phyloP scores from a whole-genome alignment of 169 alveolate species.

The Eimeria brunetti region DNA sequence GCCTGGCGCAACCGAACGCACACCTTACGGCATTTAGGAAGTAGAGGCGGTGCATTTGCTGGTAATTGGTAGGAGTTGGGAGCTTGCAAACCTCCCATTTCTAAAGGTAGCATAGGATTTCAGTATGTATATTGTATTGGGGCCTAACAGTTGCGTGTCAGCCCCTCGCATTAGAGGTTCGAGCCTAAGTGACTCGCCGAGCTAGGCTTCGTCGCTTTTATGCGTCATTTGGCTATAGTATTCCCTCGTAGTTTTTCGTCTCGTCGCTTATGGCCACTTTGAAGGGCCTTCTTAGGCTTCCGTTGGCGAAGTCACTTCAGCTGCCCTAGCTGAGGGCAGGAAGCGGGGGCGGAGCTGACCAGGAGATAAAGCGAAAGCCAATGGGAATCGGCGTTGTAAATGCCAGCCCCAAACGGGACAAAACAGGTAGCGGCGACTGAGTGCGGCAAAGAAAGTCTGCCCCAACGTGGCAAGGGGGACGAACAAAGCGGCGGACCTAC shows the following conservation, averaged over 20 bases:
- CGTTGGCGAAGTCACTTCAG: neutral
- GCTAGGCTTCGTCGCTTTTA: neutral
- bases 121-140: neutral
- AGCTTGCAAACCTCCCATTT: neutral
- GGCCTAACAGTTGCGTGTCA: neutral
- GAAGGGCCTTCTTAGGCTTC: neutral
- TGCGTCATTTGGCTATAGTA: neutral
- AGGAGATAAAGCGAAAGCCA: no score
- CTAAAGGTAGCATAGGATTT: neutral
- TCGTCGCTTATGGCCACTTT: neutral
- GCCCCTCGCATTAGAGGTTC: neutral
- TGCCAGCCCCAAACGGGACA: no score
- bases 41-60: neutral
- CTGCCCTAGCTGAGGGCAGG: no score
- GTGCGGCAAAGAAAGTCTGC: no score
- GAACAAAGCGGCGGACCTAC: no score
- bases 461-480: no score
- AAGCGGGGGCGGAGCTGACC: no score
- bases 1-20: neutral
- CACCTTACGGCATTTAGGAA: neutral
- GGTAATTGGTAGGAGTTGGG: neutral
- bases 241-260: neutral
- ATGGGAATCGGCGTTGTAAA: no score
- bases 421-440: no score
- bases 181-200: neutral